These are phyloP conservation scores for Melastoma candidum DNA, from an alignment of 441 rosid genomes.

Conservation along the genomic window DNA sequence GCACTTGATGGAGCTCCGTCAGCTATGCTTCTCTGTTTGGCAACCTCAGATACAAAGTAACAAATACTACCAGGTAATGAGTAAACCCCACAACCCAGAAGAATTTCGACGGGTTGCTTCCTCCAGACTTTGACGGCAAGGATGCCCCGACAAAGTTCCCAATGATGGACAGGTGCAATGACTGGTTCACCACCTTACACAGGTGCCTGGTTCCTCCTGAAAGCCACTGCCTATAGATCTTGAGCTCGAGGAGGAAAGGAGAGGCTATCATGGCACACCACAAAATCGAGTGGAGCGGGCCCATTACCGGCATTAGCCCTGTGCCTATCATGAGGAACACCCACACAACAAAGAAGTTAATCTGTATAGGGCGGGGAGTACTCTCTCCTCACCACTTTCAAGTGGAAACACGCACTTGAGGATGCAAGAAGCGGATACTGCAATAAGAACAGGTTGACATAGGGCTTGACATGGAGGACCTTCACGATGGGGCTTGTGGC, in stretches of 20 bases:
- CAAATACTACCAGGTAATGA: slow-evolving; percentile 74
- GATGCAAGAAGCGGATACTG: slow-evolving; percentile 54
- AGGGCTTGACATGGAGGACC: slow-evolving; percentile 54
- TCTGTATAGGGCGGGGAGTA: slow-evolving; percentile 72
- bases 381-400: slow-evolving; percentile 81
- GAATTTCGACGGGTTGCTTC: slow-evolving; percentile 67
- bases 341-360: slow-evolving; percentile 86
- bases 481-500: slow-evolving; percentile 64
- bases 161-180: slow-evolving; percentile 80
- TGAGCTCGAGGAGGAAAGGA: slow-evolving; percentile 71
- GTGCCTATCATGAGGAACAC: slow-evolving; percentile 75
- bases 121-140: slow-evolving; percentile 74
- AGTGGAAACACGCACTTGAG: slow-evolving; percentile 77
- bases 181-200: slow-evolving; percentile 89
- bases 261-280: slow-evolving; percentile 79
- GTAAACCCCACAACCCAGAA: slow-evolving; percentile 88
- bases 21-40: slow-evolving; percentile 87
- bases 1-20: slow-evolving; percentile 85
- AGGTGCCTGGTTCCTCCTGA: slow-evolving; percentile 88
- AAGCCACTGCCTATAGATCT: slow-evolving; percentile 90
- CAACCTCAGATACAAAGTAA: slow-evolving; percentile 70
- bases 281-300: slow-evolving; percentile 48
- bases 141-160: slow-evolving; percentile 85
- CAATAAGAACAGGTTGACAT: slow-evolving; percentile 49
- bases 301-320: slow-evolving; percentile 37